These are phyloP conservation scores for Terana coerulea DNA, from an alignment of 768 basidiomycete species.

Conservation along the genomic window DNA sequence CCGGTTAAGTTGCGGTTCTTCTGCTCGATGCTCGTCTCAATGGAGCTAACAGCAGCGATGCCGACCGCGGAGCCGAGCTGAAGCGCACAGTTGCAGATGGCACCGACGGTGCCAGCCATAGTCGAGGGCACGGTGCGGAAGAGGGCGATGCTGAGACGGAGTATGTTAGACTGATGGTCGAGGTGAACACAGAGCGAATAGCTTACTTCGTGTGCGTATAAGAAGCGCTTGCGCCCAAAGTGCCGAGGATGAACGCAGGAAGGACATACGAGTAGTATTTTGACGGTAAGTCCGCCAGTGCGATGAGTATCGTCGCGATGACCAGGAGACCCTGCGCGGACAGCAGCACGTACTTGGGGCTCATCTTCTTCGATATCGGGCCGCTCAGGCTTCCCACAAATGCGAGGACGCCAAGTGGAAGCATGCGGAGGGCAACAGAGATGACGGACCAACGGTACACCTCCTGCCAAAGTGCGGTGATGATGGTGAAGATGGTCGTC, in stretches of 20 bases:
- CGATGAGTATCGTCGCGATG: conserved; percentile 36
- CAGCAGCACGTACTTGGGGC: conserved; percentile 44
- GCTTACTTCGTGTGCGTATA: conserved; percentile 47
- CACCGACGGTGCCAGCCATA: conserved; percentile 49
- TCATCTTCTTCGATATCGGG: conserved; percentile 28
- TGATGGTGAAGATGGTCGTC: conserved; percentile 31
- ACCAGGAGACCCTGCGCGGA: conserved; percentile 35
- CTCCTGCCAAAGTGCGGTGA: conserved; percentile 33
- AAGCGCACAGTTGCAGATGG: conserved; percentile 50
- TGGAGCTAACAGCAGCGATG: conserved; percentile 43
- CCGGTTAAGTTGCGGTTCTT: conserved; percentile 9
- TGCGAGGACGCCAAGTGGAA: conserved; percentile 36
- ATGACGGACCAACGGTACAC: conserved; percentile 33
- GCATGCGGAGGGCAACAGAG: conserved; percentile 36
- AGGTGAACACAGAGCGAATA: background rate
- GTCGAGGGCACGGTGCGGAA: conserved; percentile 42
- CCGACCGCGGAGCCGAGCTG: conserved; percentile 52
- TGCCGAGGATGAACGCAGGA: conserved; percentile 46
- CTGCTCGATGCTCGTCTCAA: conserved; percentile 40
- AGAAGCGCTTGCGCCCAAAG: conserved; percentile 39
- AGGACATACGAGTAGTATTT: conserved; percentile 45
- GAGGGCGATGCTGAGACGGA: conserved; percentile 47
- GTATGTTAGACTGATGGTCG: background rate
- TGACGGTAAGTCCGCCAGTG: conserved; percentile 34
- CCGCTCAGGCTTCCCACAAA: conserved; percentile 36